Conservation (phyloP, 2,329 filamentous ascomycete genomes). For the Colletotrichum sp. region DNA sequence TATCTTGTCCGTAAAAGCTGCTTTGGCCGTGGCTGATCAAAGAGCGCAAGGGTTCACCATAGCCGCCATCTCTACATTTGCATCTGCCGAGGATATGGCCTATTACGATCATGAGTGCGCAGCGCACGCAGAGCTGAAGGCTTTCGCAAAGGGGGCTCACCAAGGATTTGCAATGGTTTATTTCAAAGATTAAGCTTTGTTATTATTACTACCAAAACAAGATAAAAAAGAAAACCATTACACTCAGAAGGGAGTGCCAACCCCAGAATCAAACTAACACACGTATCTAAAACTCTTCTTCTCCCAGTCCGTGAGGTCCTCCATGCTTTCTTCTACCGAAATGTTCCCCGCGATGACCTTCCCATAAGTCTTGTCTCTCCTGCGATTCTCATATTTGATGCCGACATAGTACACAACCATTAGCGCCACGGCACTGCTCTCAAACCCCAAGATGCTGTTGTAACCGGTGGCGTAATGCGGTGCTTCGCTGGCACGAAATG, state of each 20-base stretch:
- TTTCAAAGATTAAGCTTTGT: conserved; percentile 36
- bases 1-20: conserved; percentile 56
- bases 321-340: background rate
- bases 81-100: conserved; percentile 61
- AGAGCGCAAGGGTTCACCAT: conserved; percentile 65
- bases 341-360: background rate
- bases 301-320: background rate
- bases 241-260: background rate
- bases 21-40: conserved; percentile 54
- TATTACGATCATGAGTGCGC: conserved; percentile 60
- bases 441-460: conserved; percentile 61
- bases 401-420: background rate
- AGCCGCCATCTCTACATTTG: conserved; percentile 60
- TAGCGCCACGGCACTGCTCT: background rate
- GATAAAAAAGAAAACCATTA: background rate
- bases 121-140: conserved; percentile 35
- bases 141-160: conserved; percentile 33
- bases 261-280: background rate
- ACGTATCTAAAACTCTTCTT: background rate
- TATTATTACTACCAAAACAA: accelerated
- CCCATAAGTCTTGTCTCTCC: conserved; percentile 13
- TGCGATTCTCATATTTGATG: background rate
- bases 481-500: conserved; percentile 61
- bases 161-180: conserved; percentile 56
- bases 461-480: conserved; percentile 68